Base-by-base conservation (phyloP, 1,284 basidiomycete species). In the Amylostereum areolatum region DNA sequence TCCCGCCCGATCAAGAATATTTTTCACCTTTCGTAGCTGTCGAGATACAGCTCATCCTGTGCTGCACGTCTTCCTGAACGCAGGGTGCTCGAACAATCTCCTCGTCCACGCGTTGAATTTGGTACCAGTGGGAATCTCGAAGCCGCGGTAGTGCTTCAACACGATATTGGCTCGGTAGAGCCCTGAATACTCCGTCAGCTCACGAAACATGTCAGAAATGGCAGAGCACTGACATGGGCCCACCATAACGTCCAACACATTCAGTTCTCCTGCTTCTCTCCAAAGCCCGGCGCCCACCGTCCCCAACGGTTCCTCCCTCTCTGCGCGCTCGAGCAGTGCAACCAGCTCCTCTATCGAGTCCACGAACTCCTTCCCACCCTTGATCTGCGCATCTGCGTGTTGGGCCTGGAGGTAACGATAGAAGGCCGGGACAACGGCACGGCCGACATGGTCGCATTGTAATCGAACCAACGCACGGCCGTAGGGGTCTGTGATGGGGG, bases 331-430 rank as follows among this genome's bases (percentile, higher is more conserved):
- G 52, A 90, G 76, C 18, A 86, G 71, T 0, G 56, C 57, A 0
- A 81, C 68, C 37, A 91, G 78, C 2, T 64, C 64, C 37, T 78
- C 73, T 4, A 91, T 63, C 2, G 80, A 74, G 0, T 68, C 65
- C 18, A 70, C 64, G 54, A 86, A 85, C 25, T 84, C 85, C 50
- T 75, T 77, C 1, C 74, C 80, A 3, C 65, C 65, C 43, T 74
- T 66, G 43, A 77, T 73, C 59, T 89, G 85, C 6, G 77, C 73
- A 4, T 71, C 68, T 27, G 64, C 54, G 27, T 83, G 80, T 64
- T 89, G 89, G 0, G 86, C 82, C 68, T 91, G 88, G 9, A 91
- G 72, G 59, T 77, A 89, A 27, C 85, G 79, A 59, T 91, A 91
- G 67, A 91, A 92, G 0, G 83, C 74, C 2, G 89, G 87, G 8